phyloP scores from a whole-genome alignment of 2,329 filamentous ascomycete species.

The Pseudocercospora vitis region DNA sequence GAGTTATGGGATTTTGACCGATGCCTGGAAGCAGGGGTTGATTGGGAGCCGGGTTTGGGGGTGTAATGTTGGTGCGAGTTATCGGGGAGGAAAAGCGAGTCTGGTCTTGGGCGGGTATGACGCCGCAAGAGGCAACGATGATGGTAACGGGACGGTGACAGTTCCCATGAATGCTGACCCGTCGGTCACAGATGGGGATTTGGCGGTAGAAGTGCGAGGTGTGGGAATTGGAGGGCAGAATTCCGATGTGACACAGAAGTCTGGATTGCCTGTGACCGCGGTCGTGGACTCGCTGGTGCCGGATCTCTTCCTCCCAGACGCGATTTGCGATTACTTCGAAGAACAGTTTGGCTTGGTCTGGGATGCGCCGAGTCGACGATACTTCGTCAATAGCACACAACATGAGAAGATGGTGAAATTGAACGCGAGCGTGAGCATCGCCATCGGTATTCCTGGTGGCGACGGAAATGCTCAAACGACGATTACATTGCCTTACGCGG shows the following conservation, averaged over 20 bases:
- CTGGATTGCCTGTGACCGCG: constrained; percentile 9
- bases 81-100: constrained; percentile 41
- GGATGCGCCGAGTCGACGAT: neutral
- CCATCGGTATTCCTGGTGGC: neutral
- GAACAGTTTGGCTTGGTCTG: constrained; percentile 3
- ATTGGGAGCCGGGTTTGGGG: constrained; percentile 1
- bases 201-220: neutral
- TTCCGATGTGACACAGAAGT: too few species aligned
- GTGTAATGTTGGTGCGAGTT: constrained; percentile 30
- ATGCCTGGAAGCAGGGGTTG: neutral
- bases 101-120: constrained; percentile 73
- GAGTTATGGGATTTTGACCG: neutral
- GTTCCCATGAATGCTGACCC: constrained; percentile 5
- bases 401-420: neutral
- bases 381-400: constrained; percentile 11
- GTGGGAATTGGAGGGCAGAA: neutral
- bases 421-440: neutral
- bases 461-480: neutral
- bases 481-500: constrained; percentile 12
- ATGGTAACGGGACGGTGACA: neutral
- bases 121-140: neutral
- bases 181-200: constrained; percentile 1
- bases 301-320: constrained; percentile 8
- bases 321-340: constrained; percentile 7
- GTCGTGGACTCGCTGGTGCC: constrained; percentile 9